Evolutionary conservation across 2,329 filamentous ascomycete genomes (phyloP).

Genomic region (Epichloe festucae): DNA sequence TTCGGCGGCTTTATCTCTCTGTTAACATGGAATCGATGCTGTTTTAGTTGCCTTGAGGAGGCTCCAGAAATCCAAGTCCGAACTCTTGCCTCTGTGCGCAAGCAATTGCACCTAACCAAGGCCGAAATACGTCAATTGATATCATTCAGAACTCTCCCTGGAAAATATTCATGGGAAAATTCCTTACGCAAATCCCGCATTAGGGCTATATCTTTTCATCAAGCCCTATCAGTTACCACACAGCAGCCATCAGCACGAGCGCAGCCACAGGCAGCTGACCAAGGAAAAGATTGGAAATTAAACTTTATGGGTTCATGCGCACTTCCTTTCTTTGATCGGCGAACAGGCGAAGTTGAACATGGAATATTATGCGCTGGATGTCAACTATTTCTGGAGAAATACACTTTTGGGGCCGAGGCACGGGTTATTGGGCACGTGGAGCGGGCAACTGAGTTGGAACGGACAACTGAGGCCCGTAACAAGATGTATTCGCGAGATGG

Average conservation of each 20-base stretch:
- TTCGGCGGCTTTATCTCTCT: not conserved
- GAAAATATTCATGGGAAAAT: not conserved
- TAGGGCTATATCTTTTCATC: not conserved
- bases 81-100: not conserved
- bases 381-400: not conserved
- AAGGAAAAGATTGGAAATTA: not conserved
- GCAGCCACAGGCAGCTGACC: not conserved
- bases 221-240: not conserved
- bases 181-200: not conserved
- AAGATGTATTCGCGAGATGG: not conserved
- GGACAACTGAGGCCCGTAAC: not conserved
- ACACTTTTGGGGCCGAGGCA: not conserved
- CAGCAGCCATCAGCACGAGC: not conserved
- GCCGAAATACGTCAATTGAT: not conserved
- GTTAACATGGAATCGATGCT: not conserved
- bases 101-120: not conserved
- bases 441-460: accelerated
- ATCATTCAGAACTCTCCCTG: not conserved
- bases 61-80: not conserved
- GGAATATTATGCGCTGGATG: not conserved
- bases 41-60: not conserved
- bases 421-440: too few relatives aligned
- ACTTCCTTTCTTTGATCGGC: not conserved
- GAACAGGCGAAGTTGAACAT: not conserved
- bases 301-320: not conserved